Evolutionary conservation across 208 protist genomes (phyloP).

Genomic region (Leishmania major): DNA sequence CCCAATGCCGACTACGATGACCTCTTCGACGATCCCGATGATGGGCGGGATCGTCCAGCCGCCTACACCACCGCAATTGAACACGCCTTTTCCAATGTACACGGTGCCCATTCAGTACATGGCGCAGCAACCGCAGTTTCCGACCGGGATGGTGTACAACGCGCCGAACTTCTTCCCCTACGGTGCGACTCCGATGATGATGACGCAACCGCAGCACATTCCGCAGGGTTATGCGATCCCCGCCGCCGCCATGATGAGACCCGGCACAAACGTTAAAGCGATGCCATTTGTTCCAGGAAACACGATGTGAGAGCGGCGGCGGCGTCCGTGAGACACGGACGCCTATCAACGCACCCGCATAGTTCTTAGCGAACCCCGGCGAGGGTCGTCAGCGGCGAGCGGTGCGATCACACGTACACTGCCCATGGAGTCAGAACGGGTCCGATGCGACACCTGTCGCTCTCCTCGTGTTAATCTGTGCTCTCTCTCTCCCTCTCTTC

Average conservation of each 20-base stretch:
- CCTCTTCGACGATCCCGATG: slow-evolving; percentile 10
- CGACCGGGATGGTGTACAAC: slow-evolving; percentile 21
- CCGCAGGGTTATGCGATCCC: slow-evolving; percentile 23
- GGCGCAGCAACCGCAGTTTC: slow-evolving; percentile 28
- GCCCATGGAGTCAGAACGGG: not conserved
- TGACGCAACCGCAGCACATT: slow-evolving; percentile 29
- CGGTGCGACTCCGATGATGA: slow-evolving; percentile 25
- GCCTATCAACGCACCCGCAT: not conserved
- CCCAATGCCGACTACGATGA: slow-evolving; percentile 14
- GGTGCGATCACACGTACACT: not conserved
- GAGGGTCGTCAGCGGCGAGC: not conserved
- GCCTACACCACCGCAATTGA: not conserved
- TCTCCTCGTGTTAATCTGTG: not conserved
- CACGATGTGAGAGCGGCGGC: slow-evolving; percentile 8
- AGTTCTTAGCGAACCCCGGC: not conserved
- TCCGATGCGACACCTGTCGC: not conserved
- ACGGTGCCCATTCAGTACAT: slow-evolving; percentile 38
- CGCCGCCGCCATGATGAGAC: slow-evolving; percentile 24
- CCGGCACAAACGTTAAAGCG: slow-evolving; percentile 73
- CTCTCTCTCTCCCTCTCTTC: too few species aligned
- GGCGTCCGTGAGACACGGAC: too few species aligned
- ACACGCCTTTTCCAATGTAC: slow-evolving; percentile 23
- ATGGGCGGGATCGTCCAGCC: slow-evolving; percentile 9
- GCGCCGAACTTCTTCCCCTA: slow-evolving; percentile 28
- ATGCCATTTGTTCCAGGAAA: slow-evolving; percentile 63